phyloP scores from a whole-genome alignment of 805 yeast species.

The Schwanniomyces sp. region DNA sequence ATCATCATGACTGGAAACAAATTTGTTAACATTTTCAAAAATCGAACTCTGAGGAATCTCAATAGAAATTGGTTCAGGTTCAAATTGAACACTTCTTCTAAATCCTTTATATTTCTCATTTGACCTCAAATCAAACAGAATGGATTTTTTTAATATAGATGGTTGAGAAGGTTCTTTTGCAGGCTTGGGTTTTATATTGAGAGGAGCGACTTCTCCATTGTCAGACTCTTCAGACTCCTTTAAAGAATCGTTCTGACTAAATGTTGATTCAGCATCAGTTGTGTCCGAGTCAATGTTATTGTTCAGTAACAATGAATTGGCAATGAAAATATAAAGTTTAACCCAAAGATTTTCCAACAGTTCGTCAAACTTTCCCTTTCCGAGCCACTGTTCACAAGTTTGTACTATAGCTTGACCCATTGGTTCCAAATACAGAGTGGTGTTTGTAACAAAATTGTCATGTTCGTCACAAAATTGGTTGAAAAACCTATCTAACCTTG shows the following conservation, averaged over 20 bases:
- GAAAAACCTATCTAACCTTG: slow-evolving; percentile 32
- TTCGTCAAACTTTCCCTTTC: slow-evolving; percentile 26
- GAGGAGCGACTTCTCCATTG: slow-evolving; percentile 23
- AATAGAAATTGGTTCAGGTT: slow-evolving; percentile 22
- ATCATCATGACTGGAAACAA: not conserved
- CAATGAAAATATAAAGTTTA: slow-evolving; percentile 37
- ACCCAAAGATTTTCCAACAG: slow-evolving; percentile 40
- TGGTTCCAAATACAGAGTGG: slow-evolving; percentile 36
- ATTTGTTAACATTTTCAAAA: slow-evolving; percentile 6
- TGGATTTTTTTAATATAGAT: slow-evolving; percentile 8
- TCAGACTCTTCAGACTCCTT: slow-evolving; percentile 10
- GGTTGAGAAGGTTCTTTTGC: not conserved
- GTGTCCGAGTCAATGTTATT: slow-evolving; percentile 14
- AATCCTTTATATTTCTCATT: slow-evolving; percentile 43
- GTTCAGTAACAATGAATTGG: slow-evolving; percentile 33
- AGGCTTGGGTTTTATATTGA: slow-evolving; percentile 15
- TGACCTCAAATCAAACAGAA: slow-evolving; percentile 24
- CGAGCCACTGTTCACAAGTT: slow-evolving; percentile 38
- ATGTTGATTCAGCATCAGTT: slow-evolving; percentile 24
- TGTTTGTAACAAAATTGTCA: slow-evolving; percentile 19
- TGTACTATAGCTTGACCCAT: slow-evolving; percentile 40
- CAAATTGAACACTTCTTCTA: slow-evolving; percentile 31
- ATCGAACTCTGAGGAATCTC: slow-evolving; percentile 14
- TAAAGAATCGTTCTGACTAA: slow-evolving; percentile 9
- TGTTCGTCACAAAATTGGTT: slow-evolving; percentile 31